phyloP scores from a whole-genome alignment of 2,329 filamentous ascomycete species.

The Aspergillus sp. region DNA sequence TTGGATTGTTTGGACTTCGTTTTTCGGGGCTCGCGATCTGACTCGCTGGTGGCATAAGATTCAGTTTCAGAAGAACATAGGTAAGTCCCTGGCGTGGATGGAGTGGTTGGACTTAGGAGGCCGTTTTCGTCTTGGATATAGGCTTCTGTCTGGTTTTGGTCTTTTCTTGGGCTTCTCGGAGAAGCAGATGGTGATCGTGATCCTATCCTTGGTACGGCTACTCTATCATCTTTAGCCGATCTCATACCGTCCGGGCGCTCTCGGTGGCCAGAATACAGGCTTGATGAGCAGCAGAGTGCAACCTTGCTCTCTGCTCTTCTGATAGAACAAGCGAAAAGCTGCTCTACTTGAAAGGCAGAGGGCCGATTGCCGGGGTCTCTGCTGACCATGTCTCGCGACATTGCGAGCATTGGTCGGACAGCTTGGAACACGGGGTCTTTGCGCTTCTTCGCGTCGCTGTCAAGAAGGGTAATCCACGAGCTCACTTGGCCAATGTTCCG shows the following conservation, averaged over 20 bases:
- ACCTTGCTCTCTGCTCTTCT: slow-evolving; percentile 10
- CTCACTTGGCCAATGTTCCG: slow-evolving; percentile 54
- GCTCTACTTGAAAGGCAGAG: slow-evolving; percentile 31
- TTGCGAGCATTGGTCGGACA: slow-evolving; percentile 38
- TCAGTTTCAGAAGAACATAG: slow-evolving; percentile 13
- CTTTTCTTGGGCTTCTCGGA: not conserved
- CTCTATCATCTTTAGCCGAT: not conserved
- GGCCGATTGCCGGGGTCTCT: slow-evolving; percentile 33
- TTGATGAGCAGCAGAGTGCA: slow-evolving; percentile 17
- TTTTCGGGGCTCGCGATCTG: slow-evolving; percentile 16
- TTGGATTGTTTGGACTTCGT: not conserved
- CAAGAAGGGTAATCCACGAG: slow-evolving; percentile 55
- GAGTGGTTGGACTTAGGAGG: slow-evolving; percentile 7
- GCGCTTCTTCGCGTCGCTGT: slow-evolving; percentile 48
- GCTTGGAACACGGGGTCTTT: slow-evolving; percentile 40
- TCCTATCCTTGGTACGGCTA: slow-evolving; percentile 9
- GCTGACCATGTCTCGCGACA: slow-evolving; percentile 39
- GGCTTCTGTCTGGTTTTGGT: not conserved
- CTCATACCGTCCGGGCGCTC: not conserved
- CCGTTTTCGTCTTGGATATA: slow-evolving; percentile 5
- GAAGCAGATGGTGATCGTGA: slow-evolving; percentile 4
- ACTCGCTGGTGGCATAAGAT: slow-evolving; percentile 16
- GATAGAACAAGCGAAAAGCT: slow-evolving; percentile 14
- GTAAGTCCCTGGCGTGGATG: slow-evolving; percentile 1
- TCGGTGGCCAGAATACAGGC: slow-evolving; percentile 9